Conservation (phyloP, 768 basidiomycete species). For the Coprinopsis cinerea region DNA sequence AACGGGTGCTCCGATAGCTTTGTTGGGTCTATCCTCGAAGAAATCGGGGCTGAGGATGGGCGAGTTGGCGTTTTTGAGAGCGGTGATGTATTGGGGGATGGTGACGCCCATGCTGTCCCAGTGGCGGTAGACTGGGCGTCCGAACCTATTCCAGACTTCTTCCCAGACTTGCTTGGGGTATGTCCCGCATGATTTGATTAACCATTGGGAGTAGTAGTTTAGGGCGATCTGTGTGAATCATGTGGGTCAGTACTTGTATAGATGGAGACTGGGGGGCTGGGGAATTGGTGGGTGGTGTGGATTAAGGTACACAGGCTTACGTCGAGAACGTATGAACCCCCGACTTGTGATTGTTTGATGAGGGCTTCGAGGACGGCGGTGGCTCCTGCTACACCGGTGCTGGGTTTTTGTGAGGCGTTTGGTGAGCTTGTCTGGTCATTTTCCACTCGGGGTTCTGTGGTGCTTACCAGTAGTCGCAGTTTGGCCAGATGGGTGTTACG, state of each 20-base stretch:
- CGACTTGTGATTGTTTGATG: constrained; percentile 15
- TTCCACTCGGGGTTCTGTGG: no score
- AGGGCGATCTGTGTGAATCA: constrained; percentile 17
- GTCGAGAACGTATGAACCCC: constrained; percentile 19
- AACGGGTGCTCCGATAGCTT: constrained; percentile 14
- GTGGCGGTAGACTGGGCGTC: constrained; percentile 13
- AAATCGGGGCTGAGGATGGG: constrained; percentile 14
- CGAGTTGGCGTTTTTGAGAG: constrained; percentile 12
- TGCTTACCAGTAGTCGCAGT: constrained; percentile 17
- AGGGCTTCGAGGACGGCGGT: constrained; percentile 17
- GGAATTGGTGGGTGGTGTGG: no score
- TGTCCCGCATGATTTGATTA: constrained; percentile 14
- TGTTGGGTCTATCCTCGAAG: constrained; percentile 17
- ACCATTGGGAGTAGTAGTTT: constrained; percentile 24
- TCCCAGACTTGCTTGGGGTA: constrained; percentile 20
- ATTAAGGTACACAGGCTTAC: constrained; percentile 5
- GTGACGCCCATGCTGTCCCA: constrained; percentile 18
- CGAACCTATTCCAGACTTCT: constrained; percentile 15
- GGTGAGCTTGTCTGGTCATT: no score
- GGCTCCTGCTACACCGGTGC: constrained; percentile 18
- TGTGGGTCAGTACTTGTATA: no score
- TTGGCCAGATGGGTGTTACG: constrained; percentile 19
- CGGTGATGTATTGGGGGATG: constrained; percentile 9
- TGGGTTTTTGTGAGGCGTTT: no score
- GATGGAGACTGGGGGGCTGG: no score